Evolutionary conservation across 192 early-diverging fungal species (phyloP).

Genomic region (Coemansia javaensis): DNA sequence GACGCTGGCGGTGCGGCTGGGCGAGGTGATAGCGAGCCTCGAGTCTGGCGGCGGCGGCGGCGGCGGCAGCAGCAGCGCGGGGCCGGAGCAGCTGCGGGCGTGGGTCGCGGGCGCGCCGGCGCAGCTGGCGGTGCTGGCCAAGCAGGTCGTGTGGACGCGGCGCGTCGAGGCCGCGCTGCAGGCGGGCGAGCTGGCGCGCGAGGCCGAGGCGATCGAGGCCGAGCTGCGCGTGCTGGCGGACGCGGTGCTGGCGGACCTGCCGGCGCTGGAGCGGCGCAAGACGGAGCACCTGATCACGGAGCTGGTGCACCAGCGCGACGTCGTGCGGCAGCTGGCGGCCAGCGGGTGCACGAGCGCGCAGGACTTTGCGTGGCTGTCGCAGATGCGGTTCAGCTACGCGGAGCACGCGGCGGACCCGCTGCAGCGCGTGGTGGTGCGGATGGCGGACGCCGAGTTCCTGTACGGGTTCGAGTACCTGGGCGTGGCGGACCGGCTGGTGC

Average conservation of each 20-base stretch:
- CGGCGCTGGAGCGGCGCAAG: slow-evolving; percentile 80
- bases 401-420: slow-evolving; percentile 60
- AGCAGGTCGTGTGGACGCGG: slow-evolving; percentile 87
- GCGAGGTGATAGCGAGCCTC: slow-evolving; percentile 67
- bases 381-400: slow-evolving; percentile 91
- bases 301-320: slow-evolving; percentile 96
- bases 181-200: slow-evolving; percentile 45
- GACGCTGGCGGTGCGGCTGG: slow-evolving; percentile 73
- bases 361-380: slow-evolving; percentile 94
- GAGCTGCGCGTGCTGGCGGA: slow-evolving; percentile 86
- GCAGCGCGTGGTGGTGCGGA: slow-evolving; percentile 68
- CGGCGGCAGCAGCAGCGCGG: slow-evolving; percentile 43
- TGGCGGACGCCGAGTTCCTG: slow-evolving; percentile 90
- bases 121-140: slow-evolving; percentile 87
- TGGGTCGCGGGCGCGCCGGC: slow-evolving; percentile 91
- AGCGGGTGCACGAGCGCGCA: slow-evolving; percentile 52
- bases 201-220: slow-evolving; percentile 60
- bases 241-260: slow-evolving; percentile 84
- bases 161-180: slow-evolving; percentile 74
- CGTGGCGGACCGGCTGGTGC: slow-evolving; percentile 92
- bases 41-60: slow-evolving; percentile 59
- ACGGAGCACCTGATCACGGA: slow-evolving; percentile 99
- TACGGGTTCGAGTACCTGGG: slow-evolving; percentile 99
- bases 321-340: slow-evolving; percentile 65
- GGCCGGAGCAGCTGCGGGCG: slow-evolving; percentile 55